phyloP scores from a whole-genome alignment of 2,329 filamentous ascomycete species.

The Fusarium ambrosium region DNA sequence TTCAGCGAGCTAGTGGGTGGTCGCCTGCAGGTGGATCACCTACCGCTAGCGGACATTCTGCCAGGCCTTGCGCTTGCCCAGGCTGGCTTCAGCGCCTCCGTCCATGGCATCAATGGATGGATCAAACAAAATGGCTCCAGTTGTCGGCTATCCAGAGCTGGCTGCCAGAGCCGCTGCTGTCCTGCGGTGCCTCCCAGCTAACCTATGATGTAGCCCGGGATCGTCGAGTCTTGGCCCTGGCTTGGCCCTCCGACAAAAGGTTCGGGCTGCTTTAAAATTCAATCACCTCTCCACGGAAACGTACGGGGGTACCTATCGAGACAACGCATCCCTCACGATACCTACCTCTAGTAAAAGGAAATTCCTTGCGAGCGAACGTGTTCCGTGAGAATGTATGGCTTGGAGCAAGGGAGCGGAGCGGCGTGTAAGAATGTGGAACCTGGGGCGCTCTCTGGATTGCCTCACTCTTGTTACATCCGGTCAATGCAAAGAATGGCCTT shows the following conservation, averaged over 20 bases:
- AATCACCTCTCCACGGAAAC: slow-evolving; percentile 1
- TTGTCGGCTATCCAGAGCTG: slow-evolving; percentile 17
- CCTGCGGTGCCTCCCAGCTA: too few relatives aligned
- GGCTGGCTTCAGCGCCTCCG: slow-evolving; percentile 19
- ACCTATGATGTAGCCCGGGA: slow-evolving; percentile 39
- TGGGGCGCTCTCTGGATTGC: slow-evolving; percentile 32
- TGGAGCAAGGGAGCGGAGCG: slow-evolving; percentile 12
- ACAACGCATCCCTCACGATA: neutral
- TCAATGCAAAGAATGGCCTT: slow-evolving; percentile 4
- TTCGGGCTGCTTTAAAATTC: slow-evolving; percentile 9
- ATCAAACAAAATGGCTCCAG: neutral
- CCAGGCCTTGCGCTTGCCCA: slow-evolving; percentile 16
- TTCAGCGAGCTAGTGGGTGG: slow-evolving; percentile 41
- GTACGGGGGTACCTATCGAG: neutral
- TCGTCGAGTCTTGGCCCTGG: slow-evolving; percentile 31
- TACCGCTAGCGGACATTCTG: slow-evolving; percentile 40
- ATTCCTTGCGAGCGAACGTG: slow-evolving; percentile 25
- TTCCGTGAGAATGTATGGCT: slow-evolving; percentile 14
- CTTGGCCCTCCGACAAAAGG: slow-evolving; percentile 17
- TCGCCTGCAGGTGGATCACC: slow-evolving; percentile 48
- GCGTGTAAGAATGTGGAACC: slow-evolving; percentile 34
- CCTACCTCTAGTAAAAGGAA: neutral
- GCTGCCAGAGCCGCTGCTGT: slow-evolving; percentile 13
- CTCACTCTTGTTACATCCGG: slow-evolving; percentile 36
- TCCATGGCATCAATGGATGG: neutral